Conservation (phyloP, 192 early-diverging fungal species). For the Entomortierella parvispora region DNA sequence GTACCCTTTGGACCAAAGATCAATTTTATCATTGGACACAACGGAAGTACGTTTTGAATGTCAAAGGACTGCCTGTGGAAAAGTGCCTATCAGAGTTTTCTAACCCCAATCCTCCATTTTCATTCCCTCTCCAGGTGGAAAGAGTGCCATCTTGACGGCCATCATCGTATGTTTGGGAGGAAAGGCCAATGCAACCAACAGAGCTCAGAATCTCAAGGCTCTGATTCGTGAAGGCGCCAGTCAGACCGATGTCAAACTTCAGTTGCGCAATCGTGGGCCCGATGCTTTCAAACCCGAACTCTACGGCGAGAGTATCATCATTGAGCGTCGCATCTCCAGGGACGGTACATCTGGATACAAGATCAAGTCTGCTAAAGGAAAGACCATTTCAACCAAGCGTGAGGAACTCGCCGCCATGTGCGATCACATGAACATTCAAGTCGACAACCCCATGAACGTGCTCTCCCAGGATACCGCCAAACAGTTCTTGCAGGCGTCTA, state of each 20-base stretch:
- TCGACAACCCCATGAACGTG: constrained; percentile 94
- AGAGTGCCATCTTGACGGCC: constrained; percentile 93
- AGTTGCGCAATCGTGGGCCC: constrained; percentile 82
- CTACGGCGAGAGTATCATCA: constrained; percentile 83
- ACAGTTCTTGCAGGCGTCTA: constrained; percentile 86
- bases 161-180: constrained; percentile 93
- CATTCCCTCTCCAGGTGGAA: constrained; percentile 75
- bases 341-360: constrained; percentile 80
- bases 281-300: constrained; percentile 85
- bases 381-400: constrained; percentile 76
- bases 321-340: constrained; percentile 80
- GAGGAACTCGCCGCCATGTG: constrained; percentile 86
- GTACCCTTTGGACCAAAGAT: constrained; percentile 86
- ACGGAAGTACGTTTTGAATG: constrained; percentile 75
- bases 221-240: constrained; percentile 86
- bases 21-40: constrained; percentile 98
- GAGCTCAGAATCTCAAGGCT: constrained; percentile 77
- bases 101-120: background rate
- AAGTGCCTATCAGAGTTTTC: background rate
- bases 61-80: constrained; percentile 1
- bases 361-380: constrained; percentile 75
- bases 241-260: constrained; percentile 74
- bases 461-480: constrained; percentile 94
- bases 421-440: constrained; percentile 91
- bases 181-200: constrained; percentile 87